Conservation (phyloP, 2,329 filamentous ascomycete genomes). For the Trichoderma sp. region DNA sequence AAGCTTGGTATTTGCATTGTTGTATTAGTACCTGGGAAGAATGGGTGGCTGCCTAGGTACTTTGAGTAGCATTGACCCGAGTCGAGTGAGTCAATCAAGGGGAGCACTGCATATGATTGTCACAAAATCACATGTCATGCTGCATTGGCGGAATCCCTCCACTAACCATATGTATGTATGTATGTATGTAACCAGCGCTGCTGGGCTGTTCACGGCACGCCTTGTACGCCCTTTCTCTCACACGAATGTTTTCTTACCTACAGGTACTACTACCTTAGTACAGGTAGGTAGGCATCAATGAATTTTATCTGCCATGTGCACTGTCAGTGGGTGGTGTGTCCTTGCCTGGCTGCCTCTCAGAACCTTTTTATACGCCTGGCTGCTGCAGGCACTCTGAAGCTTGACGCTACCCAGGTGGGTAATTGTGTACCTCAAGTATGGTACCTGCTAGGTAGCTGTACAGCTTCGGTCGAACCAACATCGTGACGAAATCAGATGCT, state of each 20-base stretch:
- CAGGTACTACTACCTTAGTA: no score
- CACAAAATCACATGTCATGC: background rate
- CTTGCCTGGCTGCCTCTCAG: background rate
- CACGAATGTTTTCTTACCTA: background rate
- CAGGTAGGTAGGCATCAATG: no score
- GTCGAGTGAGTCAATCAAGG: background rate
- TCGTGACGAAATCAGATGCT: background rate
- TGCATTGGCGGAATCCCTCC: background rate
- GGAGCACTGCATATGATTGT: background rate
- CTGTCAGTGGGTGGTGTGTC: no score
- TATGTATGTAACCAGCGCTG: background rate
- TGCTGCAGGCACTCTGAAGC: background rate
- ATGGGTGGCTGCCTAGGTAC: background rate
- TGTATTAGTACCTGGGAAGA: background rate
- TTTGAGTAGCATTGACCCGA: background rate
- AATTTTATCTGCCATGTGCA: no score
- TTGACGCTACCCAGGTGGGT: background rate
- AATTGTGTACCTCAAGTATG: background rate
- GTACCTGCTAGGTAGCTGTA: background rate
- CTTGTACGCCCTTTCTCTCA: background rate
- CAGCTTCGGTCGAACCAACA: background rate
- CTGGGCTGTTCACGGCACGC: background rate
- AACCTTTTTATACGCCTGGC: background rate
- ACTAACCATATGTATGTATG: background rate
- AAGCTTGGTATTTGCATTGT: no score